A percentile compares a stretch with the other conserved stretches of the same genome.
Evolutionary conservation across 805 yeast species (phyloP).

Genomic region (Metschnikowia borealis): DNA sequence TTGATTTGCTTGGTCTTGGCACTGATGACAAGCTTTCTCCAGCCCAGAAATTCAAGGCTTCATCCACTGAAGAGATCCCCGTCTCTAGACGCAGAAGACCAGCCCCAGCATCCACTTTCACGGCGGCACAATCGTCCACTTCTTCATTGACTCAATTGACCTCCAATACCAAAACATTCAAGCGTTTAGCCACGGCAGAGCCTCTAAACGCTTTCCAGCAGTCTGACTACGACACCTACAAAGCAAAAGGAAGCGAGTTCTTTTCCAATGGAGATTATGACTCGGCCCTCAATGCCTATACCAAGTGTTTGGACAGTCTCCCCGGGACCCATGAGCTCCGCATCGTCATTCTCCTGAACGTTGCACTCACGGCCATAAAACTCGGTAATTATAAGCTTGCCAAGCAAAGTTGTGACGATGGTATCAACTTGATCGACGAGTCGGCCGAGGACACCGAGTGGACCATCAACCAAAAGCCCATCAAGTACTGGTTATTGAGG

Average conservation of each 20-base stretch:
- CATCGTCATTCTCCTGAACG: slow-evolving; percentile 69
- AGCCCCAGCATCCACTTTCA: neutral
- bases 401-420: slow-evolving; percentile 43
- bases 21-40: slow-evolving; percentile 8
- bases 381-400: slow-evolving; percentile 65
- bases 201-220: slow-evolving; percentile 38
- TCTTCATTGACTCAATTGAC: neutral
- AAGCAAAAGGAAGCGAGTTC: slow-evolving; percentile 54
- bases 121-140: too few relatives aligned
- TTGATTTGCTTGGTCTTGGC: slow-evolving; percentile 28
- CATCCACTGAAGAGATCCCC: slow-evolving; percentile 19
- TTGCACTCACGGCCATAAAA: slow-evolving; percentile 61
- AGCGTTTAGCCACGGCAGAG: slow-evolving; percentile 13
- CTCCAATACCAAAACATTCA: neutral
- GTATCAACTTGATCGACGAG: slow-evolving; percentile 33
- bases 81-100: slow-evolving; percentile 21
- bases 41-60: slow-evolving; percentile 27
- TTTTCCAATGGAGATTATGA: slow-evolving; percentile 83
- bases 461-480: slow-evolving; percentile 45
- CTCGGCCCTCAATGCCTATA: slow-evolving; percentile 58
- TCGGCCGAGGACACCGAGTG: slow-evolving; percentile 26
- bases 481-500: slow-evolving; percentile 72
- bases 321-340: slow-evolving; percentile 64
- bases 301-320: slow-evolving; percentile 44
- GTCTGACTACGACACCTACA: slow-evolving; percentile 44